Evolutionary conservation across 2,329 filamentous ascomycete genomes (phyloP).

Genomic region (Phyllosticta capitalensis): DNA sequence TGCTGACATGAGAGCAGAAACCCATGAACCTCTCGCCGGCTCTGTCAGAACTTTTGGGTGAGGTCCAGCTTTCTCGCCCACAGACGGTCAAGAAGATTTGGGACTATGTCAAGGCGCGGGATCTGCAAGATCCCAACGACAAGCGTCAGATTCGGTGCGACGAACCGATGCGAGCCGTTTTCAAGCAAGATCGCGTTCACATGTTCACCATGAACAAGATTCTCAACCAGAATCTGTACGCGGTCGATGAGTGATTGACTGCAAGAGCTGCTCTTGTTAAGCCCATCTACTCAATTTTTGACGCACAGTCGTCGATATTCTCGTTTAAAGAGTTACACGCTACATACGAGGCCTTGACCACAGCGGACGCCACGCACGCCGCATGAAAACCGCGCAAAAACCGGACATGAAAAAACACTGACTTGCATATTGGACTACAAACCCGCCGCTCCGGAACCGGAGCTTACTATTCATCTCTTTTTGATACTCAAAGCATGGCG

Average conservation of each 20-base stretch:
- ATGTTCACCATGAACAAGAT: conserved; percentile 99
- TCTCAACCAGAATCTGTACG: conserved; percentile 80
- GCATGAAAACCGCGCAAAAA: background rate
- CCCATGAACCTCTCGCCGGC: conserved; percentile 64
- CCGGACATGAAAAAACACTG: background rate
- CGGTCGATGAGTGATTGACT: conserved; percentile 56
- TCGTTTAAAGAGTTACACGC: background rate
- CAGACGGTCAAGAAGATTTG: conserved; percentile 95
- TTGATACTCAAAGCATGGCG: conserved; percentile 7
- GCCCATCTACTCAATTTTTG: background rate
- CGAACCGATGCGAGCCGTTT: conserved; percentile 81
- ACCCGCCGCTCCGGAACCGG: background rate
- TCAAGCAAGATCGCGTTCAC: conserved; percentile 82
- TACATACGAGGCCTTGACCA: background rate
- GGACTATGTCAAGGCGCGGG: conserved; percentile 82
- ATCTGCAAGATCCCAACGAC: conserved; percentile 83
- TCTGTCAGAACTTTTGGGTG: conserved; percentile 60
- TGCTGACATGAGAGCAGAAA: conserved; percentile 38
- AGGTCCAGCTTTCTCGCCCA: conserved; percentile 75
- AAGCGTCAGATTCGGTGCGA: conserved; percentile 91
- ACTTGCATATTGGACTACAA: background rate
- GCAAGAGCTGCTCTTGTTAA: background rate
- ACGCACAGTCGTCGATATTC: background rate
- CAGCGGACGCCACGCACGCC: background rate
- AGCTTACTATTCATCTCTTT: background rate